Evolutionary conservation across 2,329 filamentous ascomycete genomes (phyloP), one percentile per base, ranked within the genome.

Genomic region (Didymella pinodella): DNA sequence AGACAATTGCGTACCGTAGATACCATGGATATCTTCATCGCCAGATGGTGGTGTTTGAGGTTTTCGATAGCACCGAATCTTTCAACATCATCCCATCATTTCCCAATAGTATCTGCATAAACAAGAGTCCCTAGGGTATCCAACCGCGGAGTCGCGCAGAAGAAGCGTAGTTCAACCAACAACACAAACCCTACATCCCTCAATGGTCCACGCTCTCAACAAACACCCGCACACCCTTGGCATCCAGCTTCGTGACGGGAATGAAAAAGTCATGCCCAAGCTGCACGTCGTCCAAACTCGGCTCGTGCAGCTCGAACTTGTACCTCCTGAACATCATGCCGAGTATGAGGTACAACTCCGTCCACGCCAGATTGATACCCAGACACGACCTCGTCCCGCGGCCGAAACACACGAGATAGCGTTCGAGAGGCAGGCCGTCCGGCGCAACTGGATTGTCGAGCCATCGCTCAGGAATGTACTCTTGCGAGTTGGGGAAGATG

Each of bases 391-490:
- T 67, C 4, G 75, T 76, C 0, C 81, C 81, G 36, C 76, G 75
- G 2, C 75, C 71, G 57, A 82, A 82, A 0, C 69, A 71, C 5
- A 81, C 74, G 47, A 79, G 71, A 57, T 77, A 81, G 29, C 73
- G 72, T n/a, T 77, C 75, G 6, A 79, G 64, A 1, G 72, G 68
- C 20, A 75, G 65, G 4, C 75, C 73, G 22, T 75, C 69, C 0
- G 53, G 46, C 0, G 71, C 73, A 48, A 71, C 64, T 3, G 68
- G 63, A 10, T 68, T 57, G 34, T 65, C 65, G 34, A 81, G 64
- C 79, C 79, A 82, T 31, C 79, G 74, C 54, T 81, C 76, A 0
- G 79, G 79, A 3, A 76, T 66, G 51, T 78, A 81, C 0, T 50
- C 32, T 16, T 64, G 54, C 2, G 74, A 70, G 14, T 75, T 53